Evolutionary conservation across 176 grass and related monocot species (phyloP).

Genomic region (Lolium multiflorum): DNA sequence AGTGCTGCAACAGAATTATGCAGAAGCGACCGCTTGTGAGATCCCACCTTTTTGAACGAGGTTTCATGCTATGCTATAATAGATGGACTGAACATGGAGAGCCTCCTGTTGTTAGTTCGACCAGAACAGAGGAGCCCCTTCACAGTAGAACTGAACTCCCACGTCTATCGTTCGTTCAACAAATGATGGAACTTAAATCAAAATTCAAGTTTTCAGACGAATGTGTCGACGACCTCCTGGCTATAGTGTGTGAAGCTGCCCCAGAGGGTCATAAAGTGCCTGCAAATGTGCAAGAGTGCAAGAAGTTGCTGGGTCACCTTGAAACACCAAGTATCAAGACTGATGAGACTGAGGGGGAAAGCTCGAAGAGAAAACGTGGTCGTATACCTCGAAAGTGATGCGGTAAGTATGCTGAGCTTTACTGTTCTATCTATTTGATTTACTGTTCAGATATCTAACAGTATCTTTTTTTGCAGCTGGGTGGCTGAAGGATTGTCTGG

Average conservation of each 20-base stretch:
- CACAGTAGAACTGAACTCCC: neutral
- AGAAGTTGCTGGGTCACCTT: neutral
- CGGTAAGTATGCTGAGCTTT: neutral
- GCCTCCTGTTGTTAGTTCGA: neutral
- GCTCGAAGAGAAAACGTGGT: neutral
- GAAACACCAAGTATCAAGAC: neutral
- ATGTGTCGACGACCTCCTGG: neutral
- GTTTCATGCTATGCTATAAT: neutral
- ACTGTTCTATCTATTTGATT: neutral
- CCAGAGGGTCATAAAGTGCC: neutral
- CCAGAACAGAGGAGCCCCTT: neutral
- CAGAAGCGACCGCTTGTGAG: neutral
- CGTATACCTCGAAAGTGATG: neutral
- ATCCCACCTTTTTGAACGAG: neutral
- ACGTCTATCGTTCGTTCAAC: neutral
- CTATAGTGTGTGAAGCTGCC: neutral
- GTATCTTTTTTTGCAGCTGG: neutral
- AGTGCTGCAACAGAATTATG: neutral
- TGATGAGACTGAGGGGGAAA: neutral
- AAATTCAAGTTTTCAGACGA: neutral
- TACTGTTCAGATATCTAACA: neutral
- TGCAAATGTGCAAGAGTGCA: neutral
- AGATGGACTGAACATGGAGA: neutral
- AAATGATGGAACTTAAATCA: neutral
- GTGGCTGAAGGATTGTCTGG: neutral